Conservation (phyloP, 2,329 filamentous ascomycete genomes). For the Thelonectria olida region DNA sequence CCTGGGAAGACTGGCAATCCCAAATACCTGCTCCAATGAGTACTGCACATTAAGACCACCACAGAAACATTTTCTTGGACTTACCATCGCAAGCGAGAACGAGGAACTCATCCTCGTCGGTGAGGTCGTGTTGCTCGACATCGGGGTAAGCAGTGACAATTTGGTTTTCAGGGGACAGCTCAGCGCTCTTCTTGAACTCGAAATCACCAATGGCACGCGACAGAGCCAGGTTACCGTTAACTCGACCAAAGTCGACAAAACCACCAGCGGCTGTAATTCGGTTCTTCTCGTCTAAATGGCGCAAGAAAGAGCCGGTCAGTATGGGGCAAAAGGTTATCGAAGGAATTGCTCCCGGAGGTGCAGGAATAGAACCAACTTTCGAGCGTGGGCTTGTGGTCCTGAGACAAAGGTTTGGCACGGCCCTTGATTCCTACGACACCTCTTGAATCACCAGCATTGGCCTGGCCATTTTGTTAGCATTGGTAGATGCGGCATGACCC, state of each 20-base stretch:
- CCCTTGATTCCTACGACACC: constrained; percentile 96
- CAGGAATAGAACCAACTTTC: constrained; percentile 72
- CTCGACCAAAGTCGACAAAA: constrained; percentile 97
- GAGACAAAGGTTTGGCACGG: constrained; percentile 96
- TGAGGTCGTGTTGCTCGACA: constrained; percentile 89
- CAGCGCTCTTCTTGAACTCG: constrained; percentile 99
- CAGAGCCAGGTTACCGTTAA: constrained; percentile 96
- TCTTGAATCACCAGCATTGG: constrained; percentile 96
- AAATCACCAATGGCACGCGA: constrained; percentile 99
- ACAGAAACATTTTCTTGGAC: constrained; percentile 42
- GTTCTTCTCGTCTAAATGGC: constrained; percentile 82
- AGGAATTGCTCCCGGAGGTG: not conserved
- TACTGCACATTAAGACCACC: constrained; percentile 24
- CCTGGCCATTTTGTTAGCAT: constrained; percentile 62
- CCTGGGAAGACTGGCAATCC: constrained; percentile 99
- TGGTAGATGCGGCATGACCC: constrained; percentile 20
- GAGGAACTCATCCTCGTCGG: constrained; percentile 93
- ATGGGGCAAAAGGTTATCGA: constrained; percentile 1
- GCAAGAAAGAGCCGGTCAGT: constrained; percentile 24
- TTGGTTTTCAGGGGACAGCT: constrained; percentile 96
- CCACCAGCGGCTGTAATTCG: constrained; percentile 95
- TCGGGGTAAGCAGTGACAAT: constrained; percentile 98
- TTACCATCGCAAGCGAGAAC: constrained; percentile 92
- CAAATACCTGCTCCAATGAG: constrained; percentile 79
- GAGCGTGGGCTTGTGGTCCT: constrained; percentile 98